A percentile compares a stretch with the other conserved stretches of the same genome.
phyloP scores from a whole-genome alignment of 129 eudicot species.

The Solidago caesia region DNA sequence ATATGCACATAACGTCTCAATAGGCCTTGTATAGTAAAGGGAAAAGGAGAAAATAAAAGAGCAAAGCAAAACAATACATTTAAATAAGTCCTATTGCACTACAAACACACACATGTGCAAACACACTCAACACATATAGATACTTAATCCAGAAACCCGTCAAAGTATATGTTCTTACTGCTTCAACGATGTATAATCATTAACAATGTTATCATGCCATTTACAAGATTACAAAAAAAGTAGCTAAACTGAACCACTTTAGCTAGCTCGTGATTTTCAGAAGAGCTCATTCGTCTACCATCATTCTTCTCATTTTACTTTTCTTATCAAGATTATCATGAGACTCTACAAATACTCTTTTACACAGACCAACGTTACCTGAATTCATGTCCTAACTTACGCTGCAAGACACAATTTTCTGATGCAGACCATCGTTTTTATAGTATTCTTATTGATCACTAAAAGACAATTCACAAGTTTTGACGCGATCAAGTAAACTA shows the following conservation, averaged over 20 bases:
- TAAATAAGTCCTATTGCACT: not conserved
- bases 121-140: not conserved
- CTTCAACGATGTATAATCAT: not conserved
- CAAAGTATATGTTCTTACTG: not conserved
- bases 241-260: constrained; percentile 11
- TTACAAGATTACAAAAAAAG: constrained; percentile 4
- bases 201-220: constrained; percentile 8
- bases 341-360: too few species aligned
- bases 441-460: too few species aligned
- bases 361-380: too few species aligned
- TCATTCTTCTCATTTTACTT: too few species aligned
- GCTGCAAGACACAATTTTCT: too few species aligned
- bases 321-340: too few species aligned
- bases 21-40: not conserved
- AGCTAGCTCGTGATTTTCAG: not conserved
- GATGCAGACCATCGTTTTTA: too few species aligned
- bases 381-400: too few species aligned
- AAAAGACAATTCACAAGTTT: too few species aligned
- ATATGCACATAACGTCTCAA: not conserved
- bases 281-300: too few species aligned
- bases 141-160: not conserved
- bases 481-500: too few species aligned
- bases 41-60: not conserved
- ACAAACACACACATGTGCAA: not conserved
- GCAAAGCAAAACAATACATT: not conserved